Evolutionary conservation across 2,329 filamentous ascomycete genomes (phyloP).

Genomic region (Aspergillus fumigatiaffinis): DNA sequence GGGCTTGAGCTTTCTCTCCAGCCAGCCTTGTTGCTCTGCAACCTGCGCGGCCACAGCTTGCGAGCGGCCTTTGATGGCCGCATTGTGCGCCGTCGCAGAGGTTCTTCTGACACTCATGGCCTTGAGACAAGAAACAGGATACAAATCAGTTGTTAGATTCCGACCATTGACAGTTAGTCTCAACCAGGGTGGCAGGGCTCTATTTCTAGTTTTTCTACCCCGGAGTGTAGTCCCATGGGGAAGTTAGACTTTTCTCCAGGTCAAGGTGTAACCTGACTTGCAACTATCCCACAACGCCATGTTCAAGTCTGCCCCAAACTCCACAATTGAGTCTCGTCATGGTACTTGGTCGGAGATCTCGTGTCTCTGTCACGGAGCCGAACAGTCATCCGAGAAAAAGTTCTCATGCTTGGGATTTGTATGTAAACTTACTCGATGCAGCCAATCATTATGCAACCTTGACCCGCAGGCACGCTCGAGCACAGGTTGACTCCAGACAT

Average conservation of each 20-base stretch:
- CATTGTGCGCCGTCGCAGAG: slow-evolving; percentile 7
- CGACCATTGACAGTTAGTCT: neutral
- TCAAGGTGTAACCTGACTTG: neutral
- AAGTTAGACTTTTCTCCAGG: slow-evolving; percentile 11
- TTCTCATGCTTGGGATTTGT: too few species aligned
- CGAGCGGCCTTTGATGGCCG: slow-evolving; percentile 18
- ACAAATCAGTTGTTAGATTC: too few species aligned
- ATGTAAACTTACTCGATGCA: too few species aligned
- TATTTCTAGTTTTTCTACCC: slow-evolving; percentile 16
- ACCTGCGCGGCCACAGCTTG: slow-evolving; percentile 20
- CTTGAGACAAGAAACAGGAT: too few species aligned
- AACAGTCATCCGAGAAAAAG: too few species aligned
- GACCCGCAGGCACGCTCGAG: too few species aligned
- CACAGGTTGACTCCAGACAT: too few species aligned
- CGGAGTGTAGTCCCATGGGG: slow-evolving; percentile 11
- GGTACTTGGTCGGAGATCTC: too few species aligned
- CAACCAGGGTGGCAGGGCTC: neutral
- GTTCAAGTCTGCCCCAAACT: too few species aligned
- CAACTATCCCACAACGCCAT: neutral
- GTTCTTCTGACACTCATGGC: neutral
- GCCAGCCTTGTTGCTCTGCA: slow-evolving; percentile 25
- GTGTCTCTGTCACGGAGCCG: too few species aligned
- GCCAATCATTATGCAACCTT: too few species aligned
- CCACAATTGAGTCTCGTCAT: too few species aligned
- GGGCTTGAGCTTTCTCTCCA: slow-evolving; percentile 36